Evolutionary conservation across 164 flowering plant species (phyloP), one percentile per base, ranked within the genome.

Genomic region (Nymphaea colorata): DNA sequence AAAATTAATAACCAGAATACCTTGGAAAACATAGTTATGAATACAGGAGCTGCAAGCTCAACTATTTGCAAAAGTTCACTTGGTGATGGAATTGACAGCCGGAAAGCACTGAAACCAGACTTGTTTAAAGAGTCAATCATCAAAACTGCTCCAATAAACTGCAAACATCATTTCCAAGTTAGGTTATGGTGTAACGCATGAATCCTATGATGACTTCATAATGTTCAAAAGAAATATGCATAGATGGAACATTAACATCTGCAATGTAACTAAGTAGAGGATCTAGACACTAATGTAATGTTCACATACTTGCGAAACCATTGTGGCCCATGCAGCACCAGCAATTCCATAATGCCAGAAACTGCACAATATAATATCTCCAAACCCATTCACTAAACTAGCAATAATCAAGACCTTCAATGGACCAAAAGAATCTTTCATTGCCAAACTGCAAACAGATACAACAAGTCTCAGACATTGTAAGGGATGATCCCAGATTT

Each of bases 321-420:
- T 87, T 61, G 99, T 95, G 71, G 99, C 98, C 99, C 99, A 92
- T 62, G 99, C 98, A 68, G 99, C 99, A 41, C 98, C 99, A 74
- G 96, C 90, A 69, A 95, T 95, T 43, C 98, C 99, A 79, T 83
- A 89, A 61, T 88, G 91, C 61, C 92, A 67, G 74, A 82, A 79
- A 64, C 75, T 76, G 84, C 99, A 95, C 15, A 92, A 69, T 64
- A 87, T 76, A 72, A 92, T 69, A 77, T 89, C 89, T 68, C 98
- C 98, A 69, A 85, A 57, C 41, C 81, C 90, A 81, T 90, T 95
- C 68, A 92, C 69, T 62, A 66, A 79, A 81, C 86, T 86, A 60
- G 98, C 92, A 75, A 78, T 93, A 0, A 78, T 83, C 82, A 95
- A 81, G 68, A 96, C 96, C 87, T 95, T 95, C 77, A 95, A 72